phyloP scores from a whole-genome alignment of 2,329 filamentous ascomycete species.

The Fusarium equiseti region DNA sequence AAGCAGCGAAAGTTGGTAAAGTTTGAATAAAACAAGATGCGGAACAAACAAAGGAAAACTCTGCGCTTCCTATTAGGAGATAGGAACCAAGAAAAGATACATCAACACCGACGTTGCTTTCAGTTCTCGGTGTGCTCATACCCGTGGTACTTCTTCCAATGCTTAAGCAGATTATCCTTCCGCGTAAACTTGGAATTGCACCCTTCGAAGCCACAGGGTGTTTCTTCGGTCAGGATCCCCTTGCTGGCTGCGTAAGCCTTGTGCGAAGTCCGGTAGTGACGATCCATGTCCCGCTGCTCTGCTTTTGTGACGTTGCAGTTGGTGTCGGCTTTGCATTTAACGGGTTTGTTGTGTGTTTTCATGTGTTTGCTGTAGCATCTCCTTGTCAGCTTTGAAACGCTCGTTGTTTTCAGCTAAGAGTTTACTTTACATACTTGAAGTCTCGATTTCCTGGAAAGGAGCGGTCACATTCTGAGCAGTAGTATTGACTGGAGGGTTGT shows the following conservation, averaged over 20 bases:
- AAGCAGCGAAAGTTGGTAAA: constrained; percentile 27
- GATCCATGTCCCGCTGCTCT: constrained; percentile 44
- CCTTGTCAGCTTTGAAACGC: constrained; percentile 7
- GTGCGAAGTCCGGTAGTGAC: constrained; percentile 42
- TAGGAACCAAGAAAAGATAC: not conserved
- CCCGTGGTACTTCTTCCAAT: constrained; percentile 32
- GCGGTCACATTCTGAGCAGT: constrained; percentile 22
- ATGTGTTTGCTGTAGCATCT: constrained; percentile 40
- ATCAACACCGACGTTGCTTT: not conserved
- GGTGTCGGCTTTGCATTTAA: constrained; percentile 37
- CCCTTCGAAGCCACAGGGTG: not conserved
- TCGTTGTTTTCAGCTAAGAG: not conserved
- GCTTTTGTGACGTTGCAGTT: constrained; percentile 26
- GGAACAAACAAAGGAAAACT: not conserved
- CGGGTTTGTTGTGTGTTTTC: constrained; percentile 40
- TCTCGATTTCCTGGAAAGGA: constrained; percentile 5
- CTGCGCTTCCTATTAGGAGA: not conserved
- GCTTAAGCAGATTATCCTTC: constrained; percentile 37
- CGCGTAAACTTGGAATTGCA: constrained; percentile 34
- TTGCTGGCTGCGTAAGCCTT: constrained; percentile 17
- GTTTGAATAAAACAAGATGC: constrained; percentile 17
- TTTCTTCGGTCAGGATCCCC: constrained; percentile 7
- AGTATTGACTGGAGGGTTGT: not conserved
- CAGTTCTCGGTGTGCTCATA: not conserved
- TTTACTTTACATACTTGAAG: constrained; percentile 24